phyloP scores from a whole-genome alignment of 768 basidiomycete genomes.

The Mycena venus region DNA sequence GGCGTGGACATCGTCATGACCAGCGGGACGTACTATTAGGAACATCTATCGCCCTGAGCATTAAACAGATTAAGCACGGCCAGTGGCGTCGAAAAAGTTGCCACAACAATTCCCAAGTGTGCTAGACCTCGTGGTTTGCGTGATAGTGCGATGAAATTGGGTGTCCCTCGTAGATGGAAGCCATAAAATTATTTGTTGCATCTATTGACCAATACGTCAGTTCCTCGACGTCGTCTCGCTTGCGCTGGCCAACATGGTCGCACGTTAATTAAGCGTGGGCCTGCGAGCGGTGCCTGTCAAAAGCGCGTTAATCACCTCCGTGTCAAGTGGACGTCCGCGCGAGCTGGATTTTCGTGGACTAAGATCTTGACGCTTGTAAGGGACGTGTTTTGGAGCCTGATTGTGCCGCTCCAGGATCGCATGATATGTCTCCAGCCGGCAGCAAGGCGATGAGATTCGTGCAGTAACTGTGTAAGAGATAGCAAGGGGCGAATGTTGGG shows the following conservation, averaged over 20 bases:
- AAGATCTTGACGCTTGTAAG: neutral
- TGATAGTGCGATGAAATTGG: neutral
- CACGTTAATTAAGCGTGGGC: slow-evolving; percentile 2
- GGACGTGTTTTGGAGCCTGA: neutral
- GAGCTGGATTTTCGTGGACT: neutral
- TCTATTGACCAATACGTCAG: no score
- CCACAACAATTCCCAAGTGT: no score
- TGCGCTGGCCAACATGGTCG: neutral
- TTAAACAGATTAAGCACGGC: neutral
- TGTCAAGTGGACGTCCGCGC: neutral
- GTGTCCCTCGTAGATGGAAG: neutral
- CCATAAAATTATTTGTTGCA: neutral
- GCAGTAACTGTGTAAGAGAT: neutral
- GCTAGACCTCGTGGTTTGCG: neutral
- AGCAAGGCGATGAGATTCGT: neutral
- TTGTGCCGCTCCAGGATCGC: neutral
- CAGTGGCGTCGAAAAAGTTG: neutral
- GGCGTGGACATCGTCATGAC: neutral
- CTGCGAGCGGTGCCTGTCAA: neutral
- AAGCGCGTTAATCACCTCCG: neutral
- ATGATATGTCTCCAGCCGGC: neutral
- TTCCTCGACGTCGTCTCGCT: neutral
- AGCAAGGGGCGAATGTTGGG: neutral
- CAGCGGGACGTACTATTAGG: neutral
- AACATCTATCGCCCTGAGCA: neutral